Conservation (phyloP, 2,329 filamentous ascomycete genomes). For the Stachybotrys chartarum region DNA sequence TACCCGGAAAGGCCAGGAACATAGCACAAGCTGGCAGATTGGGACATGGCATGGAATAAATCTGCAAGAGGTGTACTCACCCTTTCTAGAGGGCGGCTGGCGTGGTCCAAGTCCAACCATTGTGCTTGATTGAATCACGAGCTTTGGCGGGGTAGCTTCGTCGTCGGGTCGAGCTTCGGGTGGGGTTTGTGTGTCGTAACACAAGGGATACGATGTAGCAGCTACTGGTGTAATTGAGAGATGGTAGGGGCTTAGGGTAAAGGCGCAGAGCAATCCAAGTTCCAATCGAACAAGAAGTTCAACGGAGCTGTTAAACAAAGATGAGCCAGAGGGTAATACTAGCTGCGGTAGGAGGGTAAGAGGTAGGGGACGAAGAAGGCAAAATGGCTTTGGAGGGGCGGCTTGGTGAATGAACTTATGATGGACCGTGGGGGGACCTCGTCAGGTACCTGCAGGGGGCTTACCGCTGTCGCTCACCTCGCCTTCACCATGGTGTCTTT, state of each 20-base stretch:
- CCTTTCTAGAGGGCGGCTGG: constrained; percentile 52
- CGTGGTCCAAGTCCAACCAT: constrained; percentile 46
- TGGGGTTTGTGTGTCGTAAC: neutral
- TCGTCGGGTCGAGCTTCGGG: neutral
- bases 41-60: neutral
- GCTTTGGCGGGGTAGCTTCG: constrained; percentile 27
- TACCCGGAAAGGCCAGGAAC: neutral
- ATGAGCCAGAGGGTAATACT: neutral
- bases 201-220: neutral
- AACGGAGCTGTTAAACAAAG: neutral
- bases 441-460: neutral
- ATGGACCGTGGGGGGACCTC: neutral
- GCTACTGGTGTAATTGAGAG: neutral
- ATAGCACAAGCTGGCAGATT: neutral
- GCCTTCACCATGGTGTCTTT: neutral
- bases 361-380: neutral
- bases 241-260: no score
- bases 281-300: neutral
- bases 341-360: neutral
- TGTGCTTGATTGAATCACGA: constrained; percentile 25
- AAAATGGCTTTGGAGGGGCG: constrained; percentile 1
- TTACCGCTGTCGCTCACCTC: neutral
- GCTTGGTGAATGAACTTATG: neutral
- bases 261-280: no score
- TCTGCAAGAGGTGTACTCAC: constrained; percentile 40